These are phyloP conservation scores for Saitozyma sp. DNA, from an alignment of 768 basidiomycete species.

Conservation along the genomic window DNA sequence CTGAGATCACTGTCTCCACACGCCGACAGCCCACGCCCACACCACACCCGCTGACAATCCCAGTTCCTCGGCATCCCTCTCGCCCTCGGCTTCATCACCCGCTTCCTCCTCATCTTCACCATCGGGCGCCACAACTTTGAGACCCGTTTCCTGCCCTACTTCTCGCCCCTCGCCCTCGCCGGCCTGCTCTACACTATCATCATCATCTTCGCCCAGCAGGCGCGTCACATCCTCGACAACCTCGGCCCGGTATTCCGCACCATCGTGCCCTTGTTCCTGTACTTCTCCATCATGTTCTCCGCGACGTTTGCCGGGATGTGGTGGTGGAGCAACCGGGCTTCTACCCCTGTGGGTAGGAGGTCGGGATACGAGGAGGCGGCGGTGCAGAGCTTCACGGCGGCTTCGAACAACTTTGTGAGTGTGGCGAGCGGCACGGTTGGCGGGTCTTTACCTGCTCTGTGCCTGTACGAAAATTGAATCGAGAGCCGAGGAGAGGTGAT, in stretches of 20 bases:
- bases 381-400: slow-evolving; percentile 76
- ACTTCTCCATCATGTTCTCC: slow-evolving; percentile 77
- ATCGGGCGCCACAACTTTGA: slow-evolving; percentile 59
- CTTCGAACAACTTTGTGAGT: slow-evolving; percentile 61
- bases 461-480: too few relatives aligned
- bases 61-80: slow-evolving; percentile 78
- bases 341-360: slow-evolving; percentile 68
- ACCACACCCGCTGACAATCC: slow-evolving; percentile 11
- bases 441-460: background rate
- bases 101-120: slow-evolving; percentile 59
- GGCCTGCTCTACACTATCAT: slow-evolving; percentile 74
- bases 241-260: slow-evolving; percentile 76
- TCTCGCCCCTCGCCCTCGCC: slow-evolving; percentile 68
- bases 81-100: slow-evolving; percentile 68
- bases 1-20: too few relatives aligned
- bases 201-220: slow-evolving; percentile 52
- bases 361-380: slow-evolving; percentile 70
- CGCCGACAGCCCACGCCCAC: too few relatives aligned
- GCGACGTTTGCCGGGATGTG: slow-evolving; percentile 63
- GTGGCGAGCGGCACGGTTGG: too few relatives aligned
- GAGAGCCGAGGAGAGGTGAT: too few relatives aligned
- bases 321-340: slow-evolving; percentile 55
- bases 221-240: slow-evolving; percentile 69
- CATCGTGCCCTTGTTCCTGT: slow-evolving; percentile 72
- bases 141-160: slow-evolving; percentile 65